Base-by-base conservation (phyloP, 306 rosid genomes). In the Trifolium repens region DNA sequence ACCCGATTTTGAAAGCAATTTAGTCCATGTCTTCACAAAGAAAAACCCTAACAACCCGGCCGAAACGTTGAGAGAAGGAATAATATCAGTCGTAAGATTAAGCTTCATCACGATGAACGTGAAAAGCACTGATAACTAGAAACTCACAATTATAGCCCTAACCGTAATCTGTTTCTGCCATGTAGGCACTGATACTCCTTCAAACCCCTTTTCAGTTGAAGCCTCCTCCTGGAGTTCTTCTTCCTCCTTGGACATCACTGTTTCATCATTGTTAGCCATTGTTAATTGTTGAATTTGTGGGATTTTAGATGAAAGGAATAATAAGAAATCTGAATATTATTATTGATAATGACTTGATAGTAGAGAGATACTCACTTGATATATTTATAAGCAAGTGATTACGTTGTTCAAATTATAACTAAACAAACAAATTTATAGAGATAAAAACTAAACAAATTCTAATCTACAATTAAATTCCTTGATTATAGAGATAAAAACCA, bases 11-110 rank as follows among this genome's bases (percentile, higher is more conserved):
- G 52, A 1, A 0, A 82, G 69, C 9, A 82, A 0, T 17, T 49
- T 69, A 0, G 89, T 82, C 89, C 89, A 85, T 0, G 30, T 72
- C 78, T 82, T 85, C 2, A 85, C 54, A 42, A 85, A 82, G 66
- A 85, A 82, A 71, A 85, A 82, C 44, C 89, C 89, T 43, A 85
- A 16, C 46, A 85, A 50, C 12, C 89, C 89, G 0, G 86, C 89
- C 0, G 86, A 79, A 2, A 82, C 82, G 64, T 85, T 85, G 5
- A 82, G 44, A 1, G 89, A 79, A 0, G 89, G 89, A 7, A 82
- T 76, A 2, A 85, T 85, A 0, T 84, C 86, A 0, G 84, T 85
- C 1, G 88, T 85, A 3, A 85, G 74, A 7, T 79, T 82, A 6
- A 85, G 68, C 68, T 82, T 85, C 88, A 85, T 85, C 0, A 85